phyloP scores from a whole-genome alignment of 2,329 filamentous ascomycete species.

The Colletotrichum sp. region DNA sequence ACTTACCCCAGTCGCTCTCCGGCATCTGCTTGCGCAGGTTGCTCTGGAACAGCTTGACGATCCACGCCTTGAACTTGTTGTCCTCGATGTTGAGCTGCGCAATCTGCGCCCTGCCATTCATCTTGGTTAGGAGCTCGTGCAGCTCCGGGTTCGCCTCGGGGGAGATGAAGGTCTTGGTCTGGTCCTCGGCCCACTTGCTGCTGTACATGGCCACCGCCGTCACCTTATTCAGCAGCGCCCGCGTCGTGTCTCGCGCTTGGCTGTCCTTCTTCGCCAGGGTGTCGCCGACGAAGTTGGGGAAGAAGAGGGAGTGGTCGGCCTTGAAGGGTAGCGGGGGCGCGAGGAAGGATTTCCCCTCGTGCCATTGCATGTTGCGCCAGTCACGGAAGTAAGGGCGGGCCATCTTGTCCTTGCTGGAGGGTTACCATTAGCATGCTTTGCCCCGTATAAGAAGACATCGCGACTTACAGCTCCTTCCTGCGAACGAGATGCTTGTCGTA shows the following conservation, averaged over 20 bases:
- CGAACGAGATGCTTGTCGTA: constrained; percentile 83
- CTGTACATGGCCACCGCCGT: constrained; percentile 83
- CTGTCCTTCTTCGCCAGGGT: constrained; percentile 69
- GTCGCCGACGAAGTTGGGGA: constrained; percentile 86
- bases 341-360: constrained; percentile 91
- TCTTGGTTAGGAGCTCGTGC: constrained; percentile 61
- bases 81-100: constrained; percentile 91
- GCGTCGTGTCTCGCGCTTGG: constrained; percentile 72
- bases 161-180: constrained; percentile 75
- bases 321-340: constrained; percentile 86
- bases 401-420: constrained; percentile 71
- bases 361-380: constrained; percentile 82
- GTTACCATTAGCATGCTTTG: not conserved
- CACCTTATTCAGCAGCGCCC: constrained; percentile 73
- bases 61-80: constrained; percentile 69
- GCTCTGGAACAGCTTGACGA: constrained; percentile 62
- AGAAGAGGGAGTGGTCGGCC: constrained; percentile 82
- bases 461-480: constrained; percentile 73
- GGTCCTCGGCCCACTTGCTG: constrained; percentile 83
- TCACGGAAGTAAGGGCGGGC: constrained; percentile 94
- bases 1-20: constrained; percentile 60
- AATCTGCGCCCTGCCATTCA: constrained; percentile 63
- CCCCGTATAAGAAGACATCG: not conserved
- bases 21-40: constrained; percentile 55
- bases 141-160: constrained; percentile 72